Base-by-base conservation (phyloP, 768 basidiomycete species). In the Phylloporus sp. region DNA sequence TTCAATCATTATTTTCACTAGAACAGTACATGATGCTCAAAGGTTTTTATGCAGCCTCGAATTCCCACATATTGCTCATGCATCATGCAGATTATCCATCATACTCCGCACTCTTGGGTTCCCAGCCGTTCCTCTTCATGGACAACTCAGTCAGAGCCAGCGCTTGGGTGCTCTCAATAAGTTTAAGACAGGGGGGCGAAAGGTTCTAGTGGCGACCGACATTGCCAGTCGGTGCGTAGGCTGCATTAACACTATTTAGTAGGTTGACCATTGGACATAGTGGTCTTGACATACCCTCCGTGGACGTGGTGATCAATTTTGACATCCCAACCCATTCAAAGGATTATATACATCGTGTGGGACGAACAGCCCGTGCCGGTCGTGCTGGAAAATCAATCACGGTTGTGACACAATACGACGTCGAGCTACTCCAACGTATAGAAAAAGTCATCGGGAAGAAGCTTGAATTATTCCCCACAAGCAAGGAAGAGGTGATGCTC, bases 281-380 rank as follows among this genome's bases (percentile, higher is more conserved):
- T 56, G 95, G 95, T 60, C 74, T 99, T 35, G 95, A 99, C 68
- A 93, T 99, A 49, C 93, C 94, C 10, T 80, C 86, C 22, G 96
- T 99, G 31, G 96, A 99, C 61, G 73, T 94, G 28, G 94, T 99
- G 47, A 90, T 99, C 68, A 99, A 99, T 69, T 99, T 90, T 65
- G 94, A 96, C 66, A 86, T 97, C 53, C 96, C 96, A 2, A 90
- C 90, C 1, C 90, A 98, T 64, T 97, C 94, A 14, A 98, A 99
- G 72, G 96, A 98, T 66, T 99, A 99, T 68, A 96, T 99, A 40
- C 96, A 99, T 64, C 83, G 96, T 35, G 96, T 99, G 9, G 96
- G 96, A 31, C 82, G 96, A 46, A 99, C 96, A 26, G 96, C 96
- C 6, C 86, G 96, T 61, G 96, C 96, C 3, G 96, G 96, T n/a